A percentile compares a stretch with the other conserved stretches of the same genome.
Evolutionary conservation across 352 stramenopile genomes (phyloP).

Genomic region (Globisporangium splendens): DNA sequence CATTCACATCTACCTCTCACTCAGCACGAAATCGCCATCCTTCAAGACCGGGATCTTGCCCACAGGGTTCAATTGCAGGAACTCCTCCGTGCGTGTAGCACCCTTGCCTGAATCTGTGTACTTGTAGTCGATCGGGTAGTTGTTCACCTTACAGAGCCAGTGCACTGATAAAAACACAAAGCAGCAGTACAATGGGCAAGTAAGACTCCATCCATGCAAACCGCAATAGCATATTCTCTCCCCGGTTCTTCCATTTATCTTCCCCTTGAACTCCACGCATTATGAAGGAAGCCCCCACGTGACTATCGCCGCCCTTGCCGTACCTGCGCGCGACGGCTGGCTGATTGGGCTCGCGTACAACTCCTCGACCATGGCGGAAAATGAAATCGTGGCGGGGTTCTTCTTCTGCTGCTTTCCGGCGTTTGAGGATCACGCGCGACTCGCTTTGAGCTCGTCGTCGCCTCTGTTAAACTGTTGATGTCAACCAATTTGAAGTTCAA

Average conservation of each 20-base stretch:
- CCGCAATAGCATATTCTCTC: too few relatives aligned
- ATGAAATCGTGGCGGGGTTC: neutral
- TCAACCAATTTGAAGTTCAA: conserved; percentile 11
- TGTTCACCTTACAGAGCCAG: conserved; percentile 71
- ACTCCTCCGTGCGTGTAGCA: conserved; percentile 43
- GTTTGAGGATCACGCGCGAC: conserved; percentile 1
- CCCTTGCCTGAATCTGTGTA: conserved; percentile 49
- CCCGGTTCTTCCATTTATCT: too few relatives aligned
- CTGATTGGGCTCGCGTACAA: conserved; percentile 59
- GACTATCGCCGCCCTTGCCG: neutral
- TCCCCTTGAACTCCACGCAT: too few relatives aligned
- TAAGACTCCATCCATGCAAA: too few relatives aligned
- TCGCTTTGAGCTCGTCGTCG: neutral
- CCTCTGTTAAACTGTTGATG: conserved; percentile 7
- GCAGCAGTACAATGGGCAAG: too few relatives aligned
- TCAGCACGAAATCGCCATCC: conserved; percentile 64
- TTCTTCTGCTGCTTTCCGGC: conserved; percentile 1
- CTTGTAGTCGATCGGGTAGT: conserved; percentile 60
- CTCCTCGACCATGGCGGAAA: conserved; percentile 42
- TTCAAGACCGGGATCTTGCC: conserved; percentile 70
- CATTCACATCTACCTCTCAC: conserved; percentile 66
- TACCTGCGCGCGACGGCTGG: conserved; percentile 59
- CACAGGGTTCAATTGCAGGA: conserved; percentile 53
- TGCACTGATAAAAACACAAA: conserved; percentile 27
- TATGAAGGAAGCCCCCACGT: too few relatives aligned